Evolutionary conservation across 2,329 filamentous ascomycete genomes (phyloP).

Genomic region (Aspergillus unguis): DNA sequence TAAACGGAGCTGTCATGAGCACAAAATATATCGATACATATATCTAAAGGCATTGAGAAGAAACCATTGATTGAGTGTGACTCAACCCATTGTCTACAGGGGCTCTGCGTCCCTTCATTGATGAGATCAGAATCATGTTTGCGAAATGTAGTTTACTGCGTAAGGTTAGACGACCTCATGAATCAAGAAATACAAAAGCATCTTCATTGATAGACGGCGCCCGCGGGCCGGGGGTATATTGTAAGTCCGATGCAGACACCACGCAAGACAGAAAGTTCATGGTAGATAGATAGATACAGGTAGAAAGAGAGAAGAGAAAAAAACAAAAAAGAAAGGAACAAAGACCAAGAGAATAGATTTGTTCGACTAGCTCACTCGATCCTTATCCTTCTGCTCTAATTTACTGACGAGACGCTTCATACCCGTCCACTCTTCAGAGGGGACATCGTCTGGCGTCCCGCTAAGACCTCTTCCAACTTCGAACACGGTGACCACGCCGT

Average conservation of each 20-base stretch:
- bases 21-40: too few relatives aligned
- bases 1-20: too few relatives aligned
- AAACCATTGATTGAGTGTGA: too few relatives aligned
- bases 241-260: conserved; percentile 19
- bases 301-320: conserved; percentile 4
- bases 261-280: conserved; percentile 12
- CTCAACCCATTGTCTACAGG: too few relatives aligned
- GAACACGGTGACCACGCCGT: conserved; percentile 86
- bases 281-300: conserved; percentile 8
- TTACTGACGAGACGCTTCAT: conserved; percentile 85
- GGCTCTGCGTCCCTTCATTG: too few relatives aligned
- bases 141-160: too few relatives aligned
- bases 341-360: neutral
- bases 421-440: conserved; percentile 85
- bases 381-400: conserved; percentile 57
- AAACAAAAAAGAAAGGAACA: neutral
- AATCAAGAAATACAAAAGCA: neutral
- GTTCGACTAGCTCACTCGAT: conserved; percentile 29
- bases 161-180: neutral
- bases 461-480: conserved; percentile 72
- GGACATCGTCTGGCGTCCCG: conserved; percentile 78
- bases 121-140: too few relatives aligned
- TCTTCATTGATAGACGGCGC: conserved; percentile 8
- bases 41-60: too few relatives aligned
- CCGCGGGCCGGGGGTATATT: conserved; percentile 24